Evolutionary conservation across 1,284 basidiomycete genomes (phyloP), one percentile per base, ranked within the genome.

Genomic region (Ustilago crameri): DNA sequence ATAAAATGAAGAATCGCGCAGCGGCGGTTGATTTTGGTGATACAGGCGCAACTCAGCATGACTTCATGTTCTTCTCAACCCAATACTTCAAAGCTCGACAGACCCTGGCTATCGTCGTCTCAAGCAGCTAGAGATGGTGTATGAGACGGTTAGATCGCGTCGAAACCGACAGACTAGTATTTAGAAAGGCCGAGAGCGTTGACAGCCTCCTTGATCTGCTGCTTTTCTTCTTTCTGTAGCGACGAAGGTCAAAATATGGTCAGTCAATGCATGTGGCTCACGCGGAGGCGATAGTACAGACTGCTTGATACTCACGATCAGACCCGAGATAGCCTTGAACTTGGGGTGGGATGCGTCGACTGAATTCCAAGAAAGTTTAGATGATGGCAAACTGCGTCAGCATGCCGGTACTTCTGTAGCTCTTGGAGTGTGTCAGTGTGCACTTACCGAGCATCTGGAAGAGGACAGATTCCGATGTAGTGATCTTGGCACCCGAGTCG

Each of bases 391-490:
- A 40, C 4, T 17, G 38, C n/a, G 30, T 30, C 30, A 30, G 30
- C 30, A 12, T 7, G 5, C 30, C 12, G 7, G n/a, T n/a, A n/a
- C n/a, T n/a, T n/a, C n/a, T n/a, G n/a, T n/a, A n/a, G n/a, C n/a
- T n/a, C n/a, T n/a, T n/a, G n/a, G n/a, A n/a, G n/a, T n/a, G n/a
- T n/a, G n/a, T n/a, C n/a, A n/a, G n/a, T n/a, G n/a, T n/a, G n/a
- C n/a, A n/a, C 38, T 40, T 26, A 60, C 63, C 57, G 3, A 91
- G 88, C 20, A 95, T 86, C 78, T 93, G 89, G 83, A 93, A 95
- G 1, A 90, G 87, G 3, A 90, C 83, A 60, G 90, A 91, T 82
- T 96, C 94, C 72, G 90, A 91, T 0, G 92, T 92, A 1, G 90
- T 90, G 56, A 96, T 86, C 52, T 88, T 85, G 1, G 89, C 91